Evolutionary conservation across 805 yeast genomes (phyloP), one percentile per base, ranked within the genome.

Genomic region (Cyberlindnera mrakii): DNA sequence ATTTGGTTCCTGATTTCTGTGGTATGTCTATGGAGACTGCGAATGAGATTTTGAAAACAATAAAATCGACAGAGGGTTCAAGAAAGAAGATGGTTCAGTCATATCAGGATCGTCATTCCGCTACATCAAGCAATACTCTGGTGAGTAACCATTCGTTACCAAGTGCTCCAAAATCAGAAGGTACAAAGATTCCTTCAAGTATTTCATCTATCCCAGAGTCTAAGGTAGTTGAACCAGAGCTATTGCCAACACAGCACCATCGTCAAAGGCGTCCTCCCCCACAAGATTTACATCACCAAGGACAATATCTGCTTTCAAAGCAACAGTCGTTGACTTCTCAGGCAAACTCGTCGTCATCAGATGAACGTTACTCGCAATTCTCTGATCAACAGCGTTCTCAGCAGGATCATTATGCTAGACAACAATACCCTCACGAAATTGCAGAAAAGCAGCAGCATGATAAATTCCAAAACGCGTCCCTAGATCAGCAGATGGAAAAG

Each of bases 21-120:
- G 99, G 99, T 45, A 91, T 93, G 96, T 77, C 96, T 3, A 88
- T 93, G 90, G 96, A 88, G 58, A 86, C 85, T 76, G 98, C 97
- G 3, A 89, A 88, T 58, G 85, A 84, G 63, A 88, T 93, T 49
- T 66, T 93, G 45, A 77, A 76, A 44, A 87, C 96, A 9, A 89
- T 91, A 58, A 83, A 84, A 59, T 77, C 82, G 34, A 80, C 97
- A 2, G 76, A 77, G 53, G 72, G 62, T 19, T 49, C 63, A 14
- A 41, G 63, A 55, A 53, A 57, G 53, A 55, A 50, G 39, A 48
- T 47, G 14, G 35, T 49, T 9, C 44, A 48, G 25, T 45, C 42
- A 11, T 47, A 41, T 38, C 46, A 49, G 17, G 46, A 41, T 18
- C 57, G 39, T 41, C 59, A 44, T 18, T 37, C 52, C 2, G 23